Base-by-base conservation (phyloP, 2,329 filamentous ascomycete genomes). In the Dactylellina leptospora region DNA sequence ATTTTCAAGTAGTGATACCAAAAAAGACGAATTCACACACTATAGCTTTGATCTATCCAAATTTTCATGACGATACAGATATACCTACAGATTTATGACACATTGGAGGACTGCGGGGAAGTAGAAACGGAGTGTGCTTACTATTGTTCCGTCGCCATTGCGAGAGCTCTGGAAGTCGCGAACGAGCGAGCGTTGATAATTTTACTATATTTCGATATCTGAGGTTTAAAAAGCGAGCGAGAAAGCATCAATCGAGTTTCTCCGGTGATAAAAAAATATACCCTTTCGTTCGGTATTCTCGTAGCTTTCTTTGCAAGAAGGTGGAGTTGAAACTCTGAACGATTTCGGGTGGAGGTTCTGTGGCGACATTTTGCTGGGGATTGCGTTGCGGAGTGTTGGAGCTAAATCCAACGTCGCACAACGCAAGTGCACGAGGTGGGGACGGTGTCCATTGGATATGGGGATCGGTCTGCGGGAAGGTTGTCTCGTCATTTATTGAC, bases 81-180 rank as follows among this genome's bases (percentile, higher is more conserved):
- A 42, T 18, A 42, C 38, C 38, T 9, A 10, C 9, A 10, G 8
- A 23, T 28, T 27, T 28, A 28, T 48, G 11, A 23, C n/a, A n/a
- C n/a, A n/a, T n/a, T n/a, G n/a, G n/a, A n/a, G n/a, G n/a, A n/a
- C n/a, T n/a, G n/a, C n/a, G n/a, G n/a, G n/a, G n/a, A n/a, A n/a
- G n/a, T n/a, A n/a, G n/a, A n/a, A n/a, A n/a, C n/a, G n/a, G n/a
- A n/a, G n/a, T n/a, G n/a, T n/a, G n/a, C 66, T 36, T 58, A 71
- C 66, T 71, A 71, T 53, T 71, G 66, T 63, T 71, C 66, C n/a
- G 66, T 71, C 5, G 58, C 50, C 66, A 71, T 71, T 42, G 66
- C 58, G 36, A 61, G 44, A 33, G 25, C 4, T 51, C 58, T 71
- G 51, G 66, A 55, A 20, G 51, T 33, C 30, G 50, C 23, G 44